These are phyloP conservation scores for Cucumis sativus DNA, from an alignment of 306 rosid genomes.

Conservation along the genomic window DNA sequence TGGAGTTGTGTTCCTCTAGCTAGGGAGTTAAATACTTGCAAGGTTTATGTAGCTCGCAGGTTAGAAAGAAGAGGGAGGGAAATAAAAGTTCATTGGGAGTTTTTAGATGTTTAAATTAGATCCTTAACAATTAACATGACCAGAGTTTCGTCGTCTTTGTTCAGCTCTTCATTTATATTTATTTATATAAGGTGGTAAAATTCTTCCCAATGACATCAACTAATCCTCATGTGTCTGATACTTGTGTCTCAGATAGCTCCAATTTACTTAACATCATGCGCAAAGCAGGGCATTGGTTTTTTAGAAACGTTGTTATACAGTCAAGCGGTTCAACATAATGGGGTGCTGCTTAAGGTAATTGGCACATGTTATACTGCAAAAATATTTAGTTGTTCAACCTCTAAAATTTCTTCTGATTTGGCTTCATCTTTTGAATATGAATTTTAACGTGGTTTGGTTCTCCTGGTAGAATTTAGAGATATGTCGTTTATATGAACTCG, in stretches of 20 bases:
- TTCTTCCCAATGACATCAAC: neutral
- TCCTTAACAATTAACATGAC: neutral
- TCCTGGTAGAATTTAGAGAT: constrained; percentile 73
- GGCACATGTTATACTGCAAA: neutral
- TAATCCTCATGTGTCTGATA: constrained; percentile 15
- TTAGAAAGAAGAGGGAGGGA: neutral
- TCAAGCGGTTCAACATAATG: constrained; percentile 67
- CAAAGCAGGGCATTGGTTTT: constrained; percentile 86
- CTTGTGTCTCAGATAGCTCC: constrained; percentile 79
- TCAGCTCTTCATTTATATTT: neutral
- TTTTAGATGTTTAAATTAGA: neutral
- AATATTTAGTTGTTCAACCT: constrained; percentile 1
- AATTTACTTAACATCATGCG: constrained; percentile 80
- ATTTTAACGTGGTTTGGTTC: constrained; percentile 7
- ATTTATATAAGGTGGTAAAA: neutral
- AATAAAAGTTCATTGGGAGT: neutral
- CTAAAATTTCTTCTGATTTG: constrained; percentile 2
- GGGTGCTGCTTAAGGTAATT: constrained; percentile 63
- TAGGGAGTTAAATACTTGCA: neutral
- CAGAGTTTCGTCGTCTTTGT: neutral
- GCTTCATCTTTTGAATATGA: constrained; percentile 9
- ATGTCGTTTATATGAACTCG: constrained; percentile 75
- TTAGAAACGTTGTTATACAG: constrained; percentile 59
- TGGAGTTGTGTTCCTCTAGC: neutral
- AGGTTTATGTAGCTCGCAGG: neutral